A percentile compares a stretch with the other conserved stretches of the same genome.
Evolutionary conservation across 2,329 filamentous ascomycete genomes (phyloP).

Genomic region (Ophiostoma triangulosporum): DNA sequence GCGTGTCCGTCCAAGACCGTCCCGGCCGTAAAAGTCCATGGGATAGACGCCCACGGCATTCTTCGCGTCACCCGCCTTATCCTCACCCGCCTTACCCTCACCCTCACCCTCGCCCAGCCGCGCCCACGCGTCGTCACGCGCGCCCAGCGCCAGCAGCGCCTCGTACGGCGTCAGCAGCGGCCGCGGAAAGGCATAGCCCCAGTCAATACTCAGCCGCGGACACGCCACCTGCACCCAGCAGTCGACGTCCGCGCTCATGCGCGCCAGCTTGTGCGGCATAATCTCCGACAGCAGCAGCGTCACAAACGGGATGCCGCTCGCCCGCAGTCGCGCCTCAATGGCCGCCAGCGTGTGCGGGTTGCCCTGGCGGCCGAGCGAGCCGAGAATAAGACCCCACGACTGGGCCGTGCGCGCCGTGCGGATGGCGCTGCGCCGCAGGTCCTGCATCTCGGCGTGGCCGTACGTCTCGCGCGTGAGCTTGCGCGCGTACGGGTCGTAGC

Average conservation of each 20-base stretch:
- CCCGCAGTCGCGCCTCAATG: slow-evolving; percentile 64
- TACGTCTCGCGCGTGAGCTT: slow-evolving; percentile 86
- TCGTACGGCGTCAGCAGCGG: slow-evolving; percentile 91
- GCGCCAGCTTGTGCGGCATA: slow-evolving; percentile 84
- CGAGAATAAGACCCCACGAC: slow-evolving; percentile 86
- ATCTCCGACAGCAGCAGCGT: slow-evolving; percentile 88
- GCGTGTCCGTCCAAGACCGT: slow-evolving; percentile 74
- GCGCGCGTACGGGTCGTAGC: slow-evolving; percentile 92
- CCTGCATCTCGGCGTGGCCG: slow-evolving; percentile 81
- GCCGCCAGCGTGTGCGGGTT: slow-evolving; percentile 85
- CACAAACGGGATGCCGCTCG: slow-evolving; percentile 64
- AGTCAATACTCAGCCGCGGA: slow-evolving; percentile 93
- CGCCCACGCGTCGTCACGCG: slow-evolving; percentile 54
- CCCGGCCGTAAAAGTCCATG: slow-evolving; percentile 96
- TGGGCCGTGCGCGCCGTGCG: slow-evolving; percentile 53
- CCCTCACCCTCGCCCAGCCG: slow-evolving; percentile 36
- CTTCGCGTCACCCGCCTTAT: background rate
- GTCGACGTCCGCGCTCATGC: slow-evolving; percentile 78
- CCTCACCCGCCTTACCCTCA: slow-evolving; percentile 40
- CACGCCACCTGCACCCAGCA: slow-evolving; percentile 98
- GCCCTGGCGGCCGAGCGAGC: slow-evolving; percentile 82
- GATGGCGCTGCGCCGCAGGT: slow-evolving; percentile 65
- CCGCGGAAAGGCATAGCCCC: slow-evolving; percentile 89
- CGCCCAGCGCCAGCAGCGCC: slow-evolving; percentile 77
- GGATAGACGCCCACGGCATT: slow-evolving; percentile 45